phyloP scores from a whole-genome alignment of 306 rosid genomes.

The Psophocarpus tetragonolobus region DNA sequence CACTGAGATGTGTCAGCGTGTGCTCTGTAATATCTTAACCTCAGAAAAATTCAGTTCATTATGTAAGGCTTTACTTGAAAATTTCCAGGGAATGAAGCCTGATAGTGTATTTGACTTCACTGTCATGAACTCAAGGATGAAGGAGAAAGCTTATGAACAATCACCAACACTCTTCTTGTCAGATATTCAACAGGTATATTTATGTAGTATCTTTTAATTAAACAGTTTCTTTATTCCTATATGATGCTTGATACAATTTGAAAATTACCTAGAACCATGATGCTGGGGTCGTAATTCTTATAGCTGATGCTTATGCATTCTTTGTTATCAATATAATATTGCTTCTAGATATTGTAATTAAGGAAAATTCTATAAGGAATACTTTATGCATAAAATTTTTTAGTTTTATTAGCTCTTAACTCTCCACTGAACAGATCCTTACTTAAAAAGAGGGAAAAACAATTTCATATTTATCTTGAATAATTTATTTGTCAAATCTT shows the following conservation, averaged over 20 bases:
- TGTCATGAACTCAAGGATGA: constrained; percentile 67
- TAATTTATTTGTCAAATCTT: background rate
- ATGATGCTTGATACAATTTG: constrained; percentile 2
- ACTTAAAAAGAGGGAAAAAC: background rate
- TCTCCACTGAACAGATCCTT: background rate
- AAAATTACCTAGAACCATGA: background rate
- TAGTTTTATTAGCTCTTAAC: background rate
- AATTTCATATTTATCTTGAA: background rate
- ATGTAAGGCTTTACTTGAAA: constrained; percentile 63
- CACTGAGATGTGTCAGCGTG: constrained; percentile 60
- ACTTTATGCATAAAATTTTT: background rate
- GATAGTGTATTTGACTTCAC: constrained; percentile 71
- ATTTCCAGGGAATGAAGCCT: constrained; percentile 70
- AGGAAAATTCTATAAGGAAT: background rate
- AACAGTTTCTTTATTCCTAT: constrained; percentile 18
- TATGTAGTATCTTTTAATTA: background rate
- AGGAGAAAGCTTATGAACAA: constrained; percentile 70
- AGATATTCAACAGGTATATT: constrained; percentile 85
- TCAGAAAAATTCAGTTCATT: constrained; percentile 73
- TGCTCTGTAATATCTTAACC: constrained; percentile 52
- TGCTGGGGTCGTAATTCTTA: background rate
- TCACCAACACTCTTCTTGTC: constrained; percentile 74
- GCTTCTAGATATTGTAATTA: background rate
- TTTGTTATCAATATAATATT: background rate
- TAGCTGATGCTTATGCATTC: background rate